phyloP scores from a whole-genome alignment of 768 basidiomycete genomes.

The Leccinum subgranulosum region DNA sequence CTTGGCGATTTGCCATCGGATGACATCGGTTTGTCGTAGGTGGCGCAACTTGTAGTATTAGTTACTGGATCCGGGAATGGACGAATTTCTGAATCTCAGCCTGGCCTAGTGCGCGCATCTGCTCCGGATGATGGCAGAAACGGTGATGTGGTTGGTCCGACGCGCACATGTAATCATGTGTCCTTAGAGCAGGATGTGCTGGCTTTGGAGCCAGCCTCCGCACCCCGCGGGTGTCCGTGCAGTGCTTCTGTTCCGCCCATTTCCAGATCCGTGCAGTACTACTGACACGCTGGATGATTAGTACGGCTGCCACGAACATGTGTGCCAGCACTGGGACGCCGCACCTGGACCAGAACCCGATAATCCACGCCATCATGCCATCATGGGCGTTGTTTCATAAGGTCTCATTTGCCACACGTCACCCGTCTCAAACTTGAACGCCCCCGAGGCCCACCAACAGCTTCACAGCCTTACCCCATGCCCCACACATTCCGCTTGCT shows the following conservation, averaged over 20 bases:
- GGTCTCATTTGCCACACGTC: slow-evolving; percentile 5
- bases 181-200: not conserved
- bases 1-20: slow-evolving; percentile 29
- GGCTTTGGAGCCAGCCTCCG: not conserved
- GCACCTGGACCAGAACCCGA: not conserved
- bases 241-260: slow-evolving; percentile 10
- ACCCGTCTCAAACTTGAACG: not conserved
- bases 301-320: slow-evolving; percentile 2
- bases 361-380: slow-evolving; percentile 1
- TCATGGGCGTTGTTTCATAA: not conserved
- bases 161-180: not conserved
- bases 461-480: slow-evolving; percentile 26
- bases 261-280: slow-evolving; percentile 21
- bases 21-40: slow-evolving; percentile 31
- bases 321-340: not conserved
- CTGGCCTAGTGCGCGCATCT: not conserved
- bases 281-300: not conserved
- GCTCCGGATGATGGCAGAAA: not conserved
- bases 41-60: slow-evolving; percentile 27
- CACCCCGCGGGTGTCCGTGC: slow-evolving; percentile 9
- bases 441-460: not conserved
- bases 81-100: not conserved
- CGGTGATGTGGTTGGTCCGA: not conserved
- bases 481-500: slow-evolving; percentile 18
- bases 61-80: slow-evolving; percentile 13